Percentiles rank a stretch among this genome's conserved stretches.
These are phyloP conservation scores for Sesbania bispinosa DNA, from an alignment of 306 rosid species.

Conservation along the genomic window DNA sequence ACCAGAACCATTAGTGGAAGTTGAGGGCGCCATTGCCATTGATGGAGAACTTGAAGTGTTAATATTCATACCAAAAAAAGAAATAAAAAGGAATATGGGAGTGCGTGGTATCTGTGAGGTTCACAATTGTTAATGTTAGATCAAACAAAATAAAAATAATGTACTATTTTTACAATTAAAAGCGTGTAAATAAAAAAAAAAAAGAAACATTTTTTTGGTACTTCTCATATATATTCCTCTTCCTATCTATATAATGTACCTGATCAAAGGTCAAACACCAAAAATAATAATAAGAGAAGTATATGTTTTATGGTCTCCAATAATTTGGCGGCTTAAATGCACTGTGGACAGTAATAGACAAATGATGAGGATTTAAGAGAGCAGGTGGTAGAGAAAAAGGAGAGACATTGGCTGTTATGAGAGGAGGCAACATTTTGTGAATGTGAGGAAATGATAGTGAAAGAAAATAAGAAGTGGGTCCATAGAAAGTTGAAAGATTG, in stretches of 20 bases:
- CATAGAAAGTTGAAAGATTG: not conserved
- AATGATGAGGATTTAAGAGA: not conserved
- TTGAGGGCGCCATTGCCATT: slow-evolving; percentile 31
- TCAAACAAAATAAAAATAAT: too few species aligned
- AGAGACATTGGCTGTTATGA: not conserved
- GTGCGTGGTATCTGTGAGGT: not conserved
- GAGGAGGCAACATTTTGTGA: slow-evolving; percentile 13
- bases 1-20: slow-evolving; percentile 54
- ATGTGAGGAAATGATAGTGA: not conserved
- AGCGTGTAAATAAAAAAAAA: too few species aligned
- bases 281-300: too few species aligned
- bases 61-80: slow-evolving; percentile 22
- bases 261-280: too few species aligned
- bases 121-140: slow-evolving; percentile 2
- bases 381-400: not conserved
- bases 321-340: not conserved
- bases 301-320: not conserved
- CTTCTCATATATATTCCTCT: too few species aligned
- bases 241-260: too few species aligned
- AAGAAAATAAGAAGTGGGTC: too few species aligned
- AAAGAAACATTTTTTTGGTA: too few species aligned
- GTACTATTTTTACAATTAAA: too few species aligned
- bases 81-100: too few species aligned
- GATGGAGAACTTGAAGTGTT: slow-evolving; percentile 33
- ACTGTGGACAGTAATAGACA: not conserved